These are phyloP conservation scores for Haematococcus sp. DNA, from an alignment of 139 green algal genomes.

Conservation along the genomic window DNA sequence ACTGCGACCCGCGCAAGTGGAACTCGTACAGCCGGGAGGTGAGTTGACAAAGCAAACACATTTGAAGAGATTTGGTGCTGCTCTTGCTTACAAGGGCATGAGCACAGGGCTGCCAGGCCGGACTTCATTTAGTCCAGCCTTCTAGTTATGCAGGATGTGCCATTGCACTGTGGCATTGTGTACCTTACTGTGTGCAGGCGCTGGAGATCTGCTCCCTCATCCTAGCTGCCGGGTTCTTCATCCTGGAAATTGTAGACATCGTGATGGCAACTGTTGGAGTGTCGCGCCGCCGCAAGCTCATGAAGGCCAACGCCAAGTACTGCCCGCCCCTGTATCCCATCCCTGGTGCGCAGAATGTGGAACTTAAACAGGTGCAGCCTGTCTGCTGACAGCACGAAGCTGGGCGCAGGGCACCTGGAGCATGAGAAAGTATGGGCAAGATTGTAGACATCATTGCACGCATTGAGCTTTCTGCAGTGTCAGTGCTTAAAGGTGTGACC, in stretches of 20 bases:
- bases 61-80: not conserved
- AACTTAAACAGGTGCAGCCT: not conserved
- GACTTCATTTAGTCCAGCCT: no score
- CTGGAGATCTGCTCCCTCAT: constrained; percentile 47
- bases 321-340: constrained; percentile 47
- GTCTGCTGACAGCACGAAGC: not conserved
- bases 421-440: no score
- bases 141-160: not conserved
- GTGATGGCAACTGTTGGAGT: constrained; percentile 23
- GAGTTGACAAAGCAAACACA: not conserved
- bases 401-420: no score
- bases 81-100: not conserved
- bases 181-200: no score
- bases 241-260: constrained; percentile 38
- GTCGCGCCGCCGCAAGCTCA: constrained; percentile 32
- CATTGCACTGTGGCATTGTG: no score
- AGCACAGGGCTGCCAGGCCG: not conserved
- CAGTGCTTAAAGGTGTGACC: no score
- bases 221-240: constrained; percentile 32
- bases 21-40: not conserved
- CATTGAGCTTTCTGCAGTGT: no score
- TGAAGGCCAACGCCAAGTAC: constrained; percentile 33
- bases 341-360: constrained; percentile 27
- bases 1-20: constrained; percentile 1
- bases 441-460: no score